These are phyloP conservation scores for Cicer yamashitae DNA, from an alignment of 306 rosid species.

Conservation along the genomic window DNA sequence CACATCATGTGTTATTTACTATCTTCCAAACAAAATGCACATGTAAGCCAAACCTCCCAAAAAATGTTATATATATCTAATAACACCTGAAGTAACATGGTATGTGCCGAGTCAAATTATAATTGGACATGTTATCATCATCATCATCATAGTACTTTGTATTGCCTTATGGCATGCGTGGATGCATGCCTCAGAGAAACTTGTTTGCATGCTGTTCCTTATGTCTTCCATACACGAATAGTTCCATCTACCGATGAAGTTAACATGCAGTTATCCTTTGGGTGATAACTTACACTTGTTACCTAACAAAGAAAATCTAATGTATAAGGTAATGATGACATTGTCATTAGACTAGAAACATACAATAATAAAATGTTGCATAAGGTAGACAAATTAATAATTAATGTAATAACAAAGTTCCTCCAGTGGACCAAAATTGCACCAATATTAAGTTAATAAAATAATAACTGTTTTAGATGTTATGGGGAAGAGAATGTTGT, in stretches of 20 bases:
- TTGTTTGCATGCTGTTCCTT: constrained; percentile 45
- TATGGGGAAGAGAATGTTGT: neutral
- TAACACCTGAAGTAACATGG: constrained; percentile 25
- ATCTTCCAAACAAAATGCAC: constrained; percentile 45
- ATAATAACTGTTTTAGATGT: neutral
- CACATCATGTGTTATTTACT: constrained; percentile 24
- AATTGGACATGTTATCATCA: constrained; percentile 19
- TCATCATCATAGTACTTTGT: constrained; percentile 5
- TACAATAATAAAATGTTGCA: constrained; percentile 27
- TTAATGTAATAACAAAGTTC: constrained; percentile 5
- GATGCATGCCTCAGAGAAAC: constrained; percentile 22
- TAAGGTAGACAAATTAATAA: constrained; percentile 9
- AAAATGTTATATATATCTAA: constrained; percentile 7
- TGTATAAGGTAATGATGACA: constrained; percentile 1
- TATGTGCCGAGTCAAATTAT: constrained; percentile 1
- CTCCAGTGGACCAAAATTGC: neutral
- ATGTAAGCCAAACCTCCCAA: constrained; percentile 28
- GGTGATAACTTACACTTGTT: constrained; percentile 95
- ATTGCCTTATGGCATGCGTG: constrained; percentile 19
- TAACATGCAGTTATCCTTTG: constrained; percentile 73
- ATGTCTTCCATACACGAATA: constrained; percentile 78
- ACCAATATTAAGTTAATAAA: neutral
- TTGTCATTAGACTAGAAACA: constrained; percentile 19
- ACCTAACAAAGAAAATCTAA: constrained; percentile 58
- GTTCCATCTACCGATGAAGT: constrained; percentile 84